phyloP scores from a whole-genome alignment of 805 yeast species.

The Ogataea degrootiae region DNA sequence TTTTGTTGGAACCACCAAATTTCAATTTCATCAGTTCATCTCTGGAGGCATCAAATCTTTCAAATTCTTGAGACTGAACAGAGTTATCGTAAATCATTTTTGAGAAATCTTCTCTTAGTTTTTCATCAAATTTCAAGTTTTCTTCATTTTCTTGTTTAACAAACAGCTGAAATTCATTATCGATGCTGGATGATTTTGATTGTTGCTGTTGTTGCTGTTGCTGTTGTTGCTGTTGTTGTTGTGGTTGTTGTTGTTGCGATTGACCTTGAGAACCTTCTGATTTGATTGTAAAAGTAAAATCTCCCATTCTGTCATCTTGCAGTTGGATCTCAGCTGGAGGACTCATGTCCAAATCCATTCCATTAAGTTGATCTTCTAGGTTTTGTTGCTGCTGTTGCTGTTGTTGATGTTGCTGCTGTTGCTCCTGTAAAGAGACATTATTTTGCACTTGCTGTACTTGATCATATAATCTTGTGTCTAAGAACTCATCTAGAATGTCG shows the following conservation, averaged over 20 bases:
- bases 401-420: slow-evolving; percentile 3
- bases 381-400: neutral
- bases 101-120: slow-evolving; percentile 1
- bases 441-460: slow-evolving; percentile 10
- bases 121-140: slow-evolving; percentile 6
- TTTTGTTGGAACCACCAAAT: slow-evolving; percentile 37
- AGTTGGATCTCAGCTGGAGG: no score
- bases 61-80: slow-evolving; percentile 22
- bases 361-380: neutral
- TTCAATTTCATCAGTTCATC: slow-evolving; percentile 47
- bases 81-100: slow-evolving; percentile 1
- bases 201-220: slow-evolving; percentile 2
- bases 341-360: no score
- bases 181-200: neutral
- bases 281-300: no score
- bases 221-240: neutral
- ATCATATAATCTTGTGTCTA: slow-evolving; percentile 49
- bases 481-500: slow-evolving; percentile 53
- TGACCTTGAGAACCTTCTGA: no score
- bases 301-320: no score
- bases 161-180: slow-evolving; percentile 1
- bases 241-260: slow-evolving; percentile 1
- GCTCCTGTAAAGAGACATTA: neutral
- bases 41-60: slow-evolving; percentile 39
- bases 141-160: slow-evolving; percentile 13